Evolutionary conservation across 495 filamentous ascomycete genomes (phyloP), one percentile per base, ranked within the genome.

Genomic region (Xylaria telfairii): DNA sequence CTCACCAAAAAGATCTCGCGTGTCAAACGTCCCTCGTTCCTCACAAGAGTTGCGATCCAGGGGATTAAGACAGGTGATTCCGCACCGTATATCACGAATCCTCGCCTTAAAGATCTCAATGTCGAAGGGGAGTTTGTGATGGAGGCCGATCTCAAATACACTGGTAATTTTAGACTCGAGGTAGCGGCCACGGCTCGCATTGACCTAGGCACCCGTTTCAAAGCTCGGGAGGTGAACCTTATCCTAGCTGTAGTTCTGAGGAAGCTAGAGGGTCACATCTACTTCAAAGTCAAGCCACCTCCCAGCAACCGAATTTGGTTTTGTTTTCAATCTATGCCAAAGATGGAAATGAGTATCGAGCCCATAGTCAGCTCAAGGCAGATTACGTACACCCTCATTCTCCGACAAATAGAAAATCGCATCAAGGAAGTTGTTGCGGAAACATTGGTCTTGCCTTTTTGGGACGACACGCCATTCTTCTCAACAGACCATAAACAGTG

Each of bases 231-330:
- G 76, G 94, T 98, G 49, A 92, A 94, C 70, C 86, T 99, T 49
- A 86, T 98, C 42, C 87, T 99, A 42, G 94, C 95, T 7, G 91
- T 94, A 4, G 91, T 96, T 4, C 76, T 98, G 67, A 95, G 92
- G 77, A 93, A 91, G 72, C 81, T 98, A 12, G 91, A 96, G 74
- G 96, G 95, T 3, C 95, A 97, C 77, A 78, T 91, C 67, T 81
- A 97, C 68, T 83, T 98, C 67, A 91, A 92, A 67, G 91, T 97
- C 80, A 99, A 99, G 78, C 95, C 96, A 28, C 93, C 96, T 41
- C 96, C 96, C 0, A 97, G 93, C 81, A 98, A 98, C 79, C 90
- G 96, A 32, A 78, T 97, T 47, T 99, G 96, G 96, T 88, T 98
- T 73, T 90, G 95, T 17, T 99, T 99, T 73, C 92, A 96, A 76